Evolutionary conservation across 2,329 filamentous ascomycete species (phyloP).

Genomic region (Monilinia fructicola): DNA sequence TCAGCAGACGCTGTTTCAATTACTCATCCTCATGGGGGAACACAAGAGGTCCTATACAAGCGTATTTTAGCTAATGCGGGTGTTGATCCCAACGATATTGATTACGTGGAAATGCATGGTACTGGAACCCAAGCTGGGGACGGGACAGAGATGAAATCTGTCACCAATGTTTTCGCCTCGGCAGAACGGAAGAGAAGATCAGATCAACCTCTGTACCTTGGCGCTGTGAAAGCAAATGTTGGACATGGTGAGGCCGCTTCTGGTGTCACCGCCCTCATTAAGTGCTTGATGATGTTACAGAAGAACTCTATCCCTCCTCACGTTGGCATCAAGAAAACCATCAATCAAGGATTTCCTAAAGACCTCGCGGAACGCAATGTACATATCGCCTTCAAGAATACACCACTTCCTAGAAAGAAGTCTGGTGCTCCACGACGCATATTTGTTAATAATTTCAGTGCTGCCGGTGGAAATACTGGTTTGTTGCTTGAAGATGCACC

Average conservation of each 20-base stretch:
- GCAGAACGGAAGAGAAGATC: slow-evolving; percentile 21
- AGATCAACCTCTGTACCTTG: slow-evolving; percentile 51
- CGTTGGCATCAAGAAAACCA: slow-evolving; percentile 41
- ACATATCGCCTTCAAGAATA: slow-evolving; percentile 32
- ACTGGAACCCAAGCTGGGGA: slow-evolving; percentile 87
- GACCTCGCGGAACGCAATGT: slow-evolving; percentile 41
- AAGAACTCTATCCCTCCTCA: slow-evolving; percentile 40
- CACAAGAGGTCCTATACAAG: slow-evolving; percentile 71
- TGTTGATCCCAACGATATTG: slow-evolving; percentile 72
- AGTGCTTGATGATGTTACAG: slow-evolving; percentile 40
- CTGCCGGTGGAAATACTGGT: slow-evolving; percentile 40
- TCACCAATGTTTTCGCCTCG: slow-evolving; percentile 58
- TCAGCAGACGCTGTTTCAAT: slow-evolving; percentile 80
- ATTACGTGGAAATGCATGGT: slow-evolving; percentile 87
- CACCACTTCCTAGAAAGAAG: slow-evolving; percentile 11
- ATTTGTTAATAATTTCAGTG: slow-evolving; percentile 49
- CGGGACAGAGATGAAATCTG: slow-evolving; percentile 76
- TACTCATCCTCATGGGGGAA: slow-evolving; percentile 76
- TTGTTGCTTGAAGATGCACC: slow-evolving; percentile 40
- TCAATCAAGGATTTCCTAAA: slow-evolving; percentile 40
- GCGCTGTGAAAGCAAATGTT: slow-evolving; percentile 42
- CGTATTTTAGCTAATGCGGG: slow-evolving; percentile 70
- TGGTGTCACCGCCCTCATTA: slow-evolving; percentile 41
- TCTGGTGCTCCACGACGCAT: slow-evolving; percentile 35
- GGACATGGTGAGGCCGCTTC: slow-evolving; percentile 42